Evolutionary conservation across 805 yeast species (phyloP), one percentile per base, ranked within the genome.

Genomic region (Gaillardinia entomophila): DNA sequence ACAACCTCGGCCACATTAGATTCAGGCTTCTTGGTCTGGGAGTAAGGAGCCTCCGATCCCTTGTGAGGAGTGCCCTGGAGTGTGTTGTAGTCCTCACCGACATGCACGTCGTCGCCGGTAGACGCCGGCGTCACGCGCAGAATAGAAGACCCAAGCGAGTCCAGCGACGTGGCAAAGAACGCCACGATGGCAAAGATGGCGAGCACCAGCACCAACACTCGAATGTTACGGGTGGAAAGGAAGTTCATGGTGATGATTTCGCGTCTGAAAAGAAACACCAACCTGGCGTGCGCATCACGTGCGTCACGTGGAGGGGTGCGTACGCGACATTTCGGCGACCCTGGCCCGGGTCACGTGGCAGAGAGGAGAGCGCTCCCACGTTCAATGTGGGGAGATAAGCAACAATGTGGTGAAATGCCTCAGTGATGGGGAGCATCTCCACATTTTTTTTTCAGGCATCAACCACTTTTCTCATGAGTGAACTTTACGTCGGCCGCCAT

Each of bases 191-290:
- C 63, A 31, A 79, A 53, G 19, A 77, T 53, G 16, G 73, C 72
- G 27, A 76, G 43, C 2, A 78, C 71, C 10, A 73, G 73, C 10
- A 75, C 51, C 12, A 73, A 42, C 38, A 73, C 66, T 38, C 83
- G 75, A 44, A 71, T 58, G 53, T 73, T 74, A 48, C 76, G 63
- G 36, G 65, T 57, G 43, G 67, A 51, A 44, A 64, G 40, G 65
- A 63, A 55, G 7, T 23, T 23, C 25, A 23, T 23, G 13, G n/a
- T n/a, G n/a, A 5, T 23, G 13, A 23, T 10, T 4, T 6, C 5
- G 25, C n/a, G 10, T 6, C 6, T 6, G 10, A 19, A 19, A 19
- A 19, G 22, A 19, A 19, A 19, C 22, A 19, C 10, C 22, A 19
- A 19, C 6, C 6, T 6, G 22, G 8, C 6, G 8, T 10, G 6